phyloP scores from a whole-genome alignment of 1,284 basidiomycete species.

The Thecaphora thlaspeos region DNA sequence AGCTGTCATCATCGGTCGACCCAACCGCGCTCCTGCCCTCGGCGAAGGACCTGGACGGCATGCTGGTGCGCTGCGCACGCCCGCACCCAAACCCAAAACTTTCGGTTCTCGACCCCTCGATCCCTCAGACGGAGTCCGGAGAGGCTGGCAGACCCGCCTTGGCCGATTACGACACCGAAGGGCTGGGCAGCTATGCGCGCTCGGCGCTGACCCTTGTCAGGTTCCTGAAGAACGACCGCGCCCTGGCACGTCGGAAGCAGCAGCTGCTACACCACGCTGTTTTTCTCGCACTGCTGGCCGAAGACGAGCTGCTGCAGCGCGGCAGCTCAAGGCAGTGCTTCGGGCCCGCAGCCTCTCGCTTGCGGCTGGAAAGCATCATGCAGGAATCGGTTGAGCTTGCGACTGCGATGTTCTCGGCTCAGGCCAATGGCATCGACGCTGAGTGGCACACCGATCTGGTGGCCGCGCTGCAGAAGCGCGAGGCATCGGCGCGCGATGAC shows the following conservation, averaged over 20 bases:
- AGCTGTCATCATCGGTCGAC: neutral
- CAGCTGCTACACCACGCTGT: constrained; percentile 62
- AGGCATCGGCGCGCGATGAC: constrained; percentile 13
- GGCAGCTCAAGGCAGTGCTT: constrained; percentile 31
- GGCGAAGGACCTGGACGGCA: constrained; percentile 12
- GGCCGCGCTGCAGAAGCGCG: constrained; percentile 15
- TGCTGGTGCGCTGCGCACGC: constrained; percentile 8
- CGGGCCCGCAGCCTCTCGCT: constrained; percentile 2
- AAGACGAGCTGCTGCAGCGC: constrained; percentile 61
- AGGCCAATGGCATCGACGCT: constrained; percentile 18
- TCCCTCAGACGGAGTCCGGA: neutral
- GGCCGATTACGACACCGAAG: neutral
- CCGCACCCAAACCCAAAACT: neutral
- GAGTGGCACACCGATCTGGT: constrained; percentile 38
- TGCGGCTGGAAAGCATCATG: constrained; percentile 6
- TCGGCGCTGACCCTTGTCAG: neutral
- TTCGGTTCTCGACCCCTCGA: neutral
- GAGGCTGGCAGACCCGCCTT: neutral
- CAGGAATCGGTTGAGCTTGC: constrained; percentile 26
- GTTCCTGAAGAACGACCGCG: constrained; percentile 62
- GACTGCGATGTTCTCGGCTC: constrained; percentile 28
- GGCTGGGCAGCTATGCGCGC: neutral
- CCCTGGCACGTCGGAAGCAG: constrained; percentile 64
- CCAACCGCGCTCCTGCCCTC: constrained; percentile 11
- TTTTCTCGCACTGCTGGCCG: constrained; percentile 53